Evolutionary conservation across 305 asterid genomes (phyloP).

Genomic region (Fraxinus velutina): DNA sequence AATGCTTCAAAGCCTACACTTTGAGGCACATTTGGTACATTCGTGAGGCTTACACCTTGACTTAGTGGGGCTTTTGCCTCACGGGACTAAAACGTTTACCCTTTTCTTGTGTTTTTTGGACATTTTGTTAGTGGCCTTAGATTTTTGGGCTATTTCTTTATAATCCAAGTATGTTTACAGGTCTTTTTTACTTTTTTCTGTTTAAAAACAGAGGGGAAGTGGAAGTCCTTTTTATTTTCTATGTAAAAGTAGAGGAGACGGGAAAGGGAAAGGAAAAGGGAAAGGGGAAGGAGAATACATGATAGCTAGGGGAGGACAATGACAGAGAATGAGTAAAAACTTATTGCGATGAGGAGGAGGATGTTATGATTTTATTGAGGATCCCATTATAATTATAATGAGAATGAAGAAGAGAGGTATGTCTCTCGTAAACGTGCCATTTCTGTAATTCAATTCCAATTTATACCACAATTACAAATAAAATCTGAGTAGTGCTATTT

Average conservation of each 20-base stretch:
- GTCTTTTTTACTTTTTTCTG: not conserved
- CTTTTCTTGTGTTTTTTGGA: not conserved
- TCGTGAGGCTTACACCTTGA: not conserved
- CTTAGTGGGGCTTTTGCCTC: not conserved
- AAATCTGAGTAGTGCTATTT: not conserved
- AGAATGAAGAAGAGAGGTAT: not conserved
- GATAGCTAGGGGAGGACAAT: not conserved
- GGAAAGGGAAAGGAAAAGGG: not conserved
- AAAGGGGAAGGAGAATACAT: not conserved
- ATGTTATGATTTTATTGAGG: not conserved
- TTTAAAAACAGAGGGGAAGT: not conserved
- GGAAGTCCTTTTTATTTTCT: not conserved
- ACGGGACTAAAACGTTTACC: not conserved
- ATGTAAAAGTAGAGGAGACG: not conserved
- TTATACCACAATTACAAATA: not conserved
- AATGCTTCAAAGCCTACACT: not conserved
- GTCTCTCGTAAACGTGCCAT: not conserved
- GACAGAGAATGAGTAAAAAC: not conserved
- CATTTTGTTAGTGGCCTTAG: not conserved
- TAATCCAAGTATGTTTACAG: not conserved
- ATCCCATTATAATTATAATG: not conserved
- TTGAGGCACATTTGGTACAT: not conserved
- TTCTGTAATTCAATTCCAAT: not conserved
- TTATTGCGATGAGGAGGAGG: not conserved
- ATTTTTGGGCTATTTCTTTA: not conserved